Conservation (phyloP, 352 stramenopile species). For the Phytophthora syringae region DNA sequence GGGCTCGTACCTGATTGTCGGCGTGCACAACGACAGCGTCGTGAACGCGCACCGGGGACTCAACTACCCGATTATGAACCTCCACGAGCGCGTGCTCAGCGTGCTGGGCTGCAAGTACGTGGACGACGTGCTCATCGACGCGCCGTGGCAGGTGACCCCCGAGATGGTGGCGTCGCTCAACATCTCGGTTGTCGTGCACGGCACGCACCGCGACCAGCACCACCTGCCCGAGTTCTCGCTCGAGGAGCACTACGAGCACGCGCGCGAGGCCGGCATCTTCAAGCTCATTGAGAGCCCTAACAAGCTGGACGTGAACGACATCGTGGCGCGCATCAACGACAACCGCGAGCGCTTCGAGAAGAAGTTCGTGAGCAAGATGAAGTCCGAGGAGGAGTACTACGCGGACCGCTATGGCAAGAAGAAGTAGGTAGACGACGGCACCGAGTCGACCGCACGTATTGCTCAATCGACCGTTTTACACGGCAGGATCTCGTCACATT, state of each 20-base stretch:
- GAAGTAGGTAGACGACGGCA: conserved; percentile 40
- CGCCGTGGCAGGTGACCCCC: conserved; percentile 94
- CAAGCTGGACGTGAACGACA: conserved; percentile 86
- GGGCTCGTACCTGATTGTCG: conserved; percentile 97
- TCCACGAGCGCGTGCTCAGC: conserved; percentile 97
- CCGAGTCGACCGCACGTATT: conserved; percentile 24
- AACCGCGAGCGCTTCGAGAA: conserved; percentile 92
- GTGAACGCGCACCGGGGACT: conserved; percentile 90
- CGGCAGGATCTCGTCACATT: conserved; percentile 26
- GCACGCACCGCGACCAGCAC: conserved; percentile 84
- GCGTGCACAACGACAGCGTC: conserved; percentile 95
- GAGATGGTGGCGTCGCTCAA: conserved; percentile 96
- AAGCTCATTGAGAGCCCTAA: conserved; percentile 75
- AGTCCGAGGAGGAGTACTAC: conserved; percentile 94
- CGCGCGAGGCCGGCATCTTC: conserved; percentile 86
- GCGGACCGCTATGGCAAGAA: conserved; percentile 86
- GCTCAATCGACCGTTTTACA: conserved; percentile 8
- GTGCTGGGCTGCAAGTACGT: conserved; percentile 97
- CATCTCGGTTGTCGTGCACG: conserved; percentile 86
- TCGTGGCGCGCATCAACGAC: conserved; percentile 89
- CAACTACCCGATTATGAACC: conserved; percentile 98
- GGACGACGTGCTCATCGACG: conserved; percentile 99
- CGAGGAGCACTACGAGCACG: conserved; percentile 82
- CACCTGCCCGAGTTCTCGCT: conserved; percentile 64
- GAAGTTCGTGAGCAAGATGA: conserved; percentile 95